Conservation (phyloP, 768 basidiomycete species). For the Wakefieldia striispora region DNA sequence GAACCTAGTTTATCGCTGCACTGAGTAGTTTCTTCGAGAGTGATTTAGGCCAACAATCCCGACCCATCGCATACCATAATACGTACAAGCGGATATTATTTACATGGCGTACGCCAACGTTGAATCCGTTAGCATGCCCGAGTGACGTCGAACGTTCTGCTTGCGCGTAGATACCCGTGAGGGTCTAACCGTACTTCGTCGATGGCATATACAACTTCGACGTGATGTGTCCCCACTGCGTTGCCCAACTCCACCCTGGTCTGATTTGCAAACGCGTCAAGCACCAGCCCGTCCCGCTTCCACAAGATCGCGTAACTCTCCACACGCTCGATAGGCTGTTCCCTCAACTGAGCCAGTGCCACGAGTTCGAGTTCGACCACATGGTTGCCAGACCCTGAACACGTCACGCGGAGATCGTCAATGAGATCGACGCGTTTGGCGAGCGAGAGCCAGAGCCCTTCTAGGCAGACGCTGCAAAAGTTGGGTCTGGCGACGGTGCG, state of each 20-base stretch:
- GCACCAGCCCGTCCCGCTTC: slow-evolving; percentile 44
- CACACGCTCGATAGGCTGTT: slow-evolving; percentile 23
- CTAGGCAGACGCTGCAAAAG: slow-evolving; percentile 73
- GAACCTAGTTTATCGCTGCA: slow-evolving; percentile 25
- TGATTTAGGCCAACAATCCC: slow-evolving; percentile 4
- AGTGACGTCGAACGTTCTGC: slow-evolving; percentile 14
- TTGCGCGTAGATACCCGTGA: slow-evolving; percentile 30
- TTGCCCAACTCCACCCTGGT: slow-evolving; percentile 46
- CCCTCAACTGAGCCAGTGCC: slow-evolving; percentile 57
- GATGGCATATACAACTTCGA: slow-evolving; percentile 51
- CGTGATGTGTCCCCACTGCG: slow-evolving; percentile 40
- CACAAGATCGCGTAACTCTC: slow-evolving; percentile 59
- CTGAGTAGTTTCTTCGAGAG: slow-evolving; percentile 12
- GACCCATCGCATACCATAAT: slow-evolving; percentile 10
- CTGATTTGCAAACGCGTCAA: slow-evolving; percentile 49
- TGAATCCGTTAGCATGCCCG: slow-evolving; percentile 1
- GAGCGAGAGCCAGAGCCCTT: slow-evolving; percentile 71
- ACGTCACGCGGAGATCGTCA: slow-evolving; percentile 47
- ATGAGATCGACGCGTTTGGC: slow-evolving; percentile 59
- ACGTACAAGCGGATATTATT: slow-evolving; percentile 11
- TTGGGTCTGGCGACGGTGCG: slow-evolving; percentile 65
- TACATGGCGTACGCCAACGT: background rate
- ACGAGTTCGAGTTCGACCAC: slow-evolving; percentile 50
- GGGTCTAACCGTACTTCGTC: slow-evolving; percentile 55
- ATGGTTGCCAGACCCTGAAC: slow-evolving; percentile 31